phyloP scores from a whole-genome alignment of 2,329 filamentous ascomycete genomes.

The Colletotrichum plurivorum region DNA sequence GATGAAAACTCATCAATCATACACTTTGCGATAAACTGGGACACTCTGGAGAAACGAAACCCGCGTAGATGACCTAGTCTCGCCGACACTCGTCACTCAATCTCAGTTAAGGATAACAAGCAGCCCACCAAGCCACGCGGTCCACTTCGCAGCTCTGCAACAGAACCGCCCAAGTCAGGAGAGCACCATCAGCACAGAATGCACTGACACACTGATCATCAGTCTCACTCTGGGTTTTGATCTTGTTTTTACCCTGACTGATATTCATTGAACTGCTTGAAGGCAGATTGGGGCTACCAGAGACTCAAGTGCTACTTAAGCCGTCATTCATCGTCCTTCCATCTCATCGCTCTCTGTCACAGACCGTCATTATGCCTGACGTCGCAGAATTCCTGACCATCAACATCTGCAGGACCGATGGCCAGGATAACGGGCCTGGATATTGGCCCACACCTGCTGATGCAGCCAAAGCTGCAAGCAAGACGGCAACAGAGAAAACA shows the following conservation, averaged over 20 bases:
- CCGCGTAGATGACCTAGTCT: no score
- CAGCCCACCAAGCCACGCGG: conserved; percentile 22
- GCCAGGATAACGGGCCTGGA: conserved; percentile 59
- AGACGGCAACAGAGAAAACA: conserved; percentile 53
- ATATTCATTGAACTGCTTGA: not conserved
- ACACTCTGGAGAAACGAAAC: not conserved
- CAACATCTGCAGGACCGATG: conserved; percentile 61
- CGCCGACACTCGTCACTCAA: not conserved
- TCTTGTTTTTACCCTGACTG: not conserved
- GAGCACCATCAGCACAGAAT: conserved; percentile 20
- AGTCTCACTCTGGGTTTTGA: not conserved
- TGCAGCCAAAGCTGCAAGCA: conserved; percentile 53
- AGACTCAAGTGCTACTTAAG: not conserved
- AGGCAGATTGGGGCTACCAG: not conserved
- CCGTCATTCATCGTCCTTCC: not conserved
- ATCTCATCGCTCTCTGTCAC: not conserved
- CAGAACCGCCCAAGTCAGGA: conserved; percentile 7
- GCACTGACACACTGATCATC: conserved; percentile 13
- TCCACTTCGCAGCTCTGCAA: conserved; percentile 32
- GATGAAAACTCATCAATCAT: not conserved
- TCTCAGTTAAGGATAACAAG: conserved; percentile 16
- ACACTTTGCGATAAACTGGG: not conserved
- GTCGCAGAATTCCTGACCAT: conserved; percentile 43
- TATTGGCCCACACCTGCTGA: conserved; percentile 55
- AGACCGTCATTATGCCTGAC: conserved; percentile 18